Conservation (phyloP, 768 basidiomycete species). For the Rhodotorula toruloides region DNA sequence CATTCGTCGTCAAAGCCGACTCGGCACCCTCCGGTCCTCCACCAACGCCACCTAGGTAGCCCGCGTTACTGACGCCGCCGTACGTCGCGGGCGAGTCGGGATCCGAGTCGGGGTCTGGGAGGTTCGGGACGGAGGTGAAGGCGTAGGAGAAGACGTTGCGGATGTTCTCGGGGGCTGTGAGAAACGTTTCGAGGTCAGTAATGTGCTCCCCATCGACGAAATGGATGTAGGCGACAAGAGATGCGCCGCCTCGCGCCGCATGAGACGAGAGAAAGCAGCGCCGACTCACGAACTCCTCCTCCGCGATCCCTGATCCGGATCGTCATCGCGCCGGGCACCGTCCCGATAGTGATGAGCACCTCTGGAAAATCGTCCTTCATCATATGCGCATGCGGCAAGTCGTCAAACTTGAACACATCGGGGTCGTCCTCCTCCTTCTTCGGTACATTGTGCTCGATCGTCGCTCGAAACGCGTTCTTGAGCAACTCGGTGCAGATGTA, state of each 20-base stretch:
- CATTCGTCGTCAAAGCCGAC: conserved; percentile 70
- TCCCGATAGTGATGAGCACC: conserved; percentile 32
- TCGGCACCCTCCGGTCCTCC: conserved; percentile 72
- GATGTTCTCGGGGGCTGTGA: conserved; percentile 59
- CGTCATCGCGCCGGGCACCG: conserved; percentile 57
- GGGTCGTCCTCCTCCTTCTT: conserved; percentile 31
- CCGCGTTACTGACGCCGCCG: conserved; percentile 45
- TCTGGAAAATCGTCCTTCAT: conserved; percentile 51
- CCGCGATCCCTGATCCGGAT: conserved; percentile 79
- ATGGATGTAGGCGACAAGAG: too few species aligned
- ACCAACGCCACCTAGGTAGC: conserved; percentile 50
- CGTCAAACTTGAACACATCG: conserved; percentile 46
- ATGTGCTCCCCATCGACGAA: too few species aligned
- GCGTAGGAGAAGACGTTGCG: conserved; percentile 81
- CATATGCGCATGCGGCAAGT: conserved; percentile 58
- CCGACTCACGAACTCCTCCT: conserved; percentile 60
- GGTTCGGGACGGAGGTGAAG: conserved; percentile 63
- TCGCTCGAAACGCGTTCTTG: conserved; percentile 86
- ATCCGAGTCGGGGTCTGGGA: conserved; percentile 36
- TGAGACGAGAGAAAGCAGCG: not conserved
- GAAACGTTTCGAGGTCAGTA: not conserved
- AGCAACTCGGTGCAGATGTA: conserved; percentile 85
- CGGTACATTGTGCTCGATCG: conserved; percentile 64
- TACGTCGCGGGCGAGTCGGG: conserved; percentile 50
- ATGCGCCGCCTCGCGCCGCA: too few species aligned